Evolutionary conservation across 306 rosid genomes (phyloP).

Genomic region (Bauhinia variegata): DNA sequence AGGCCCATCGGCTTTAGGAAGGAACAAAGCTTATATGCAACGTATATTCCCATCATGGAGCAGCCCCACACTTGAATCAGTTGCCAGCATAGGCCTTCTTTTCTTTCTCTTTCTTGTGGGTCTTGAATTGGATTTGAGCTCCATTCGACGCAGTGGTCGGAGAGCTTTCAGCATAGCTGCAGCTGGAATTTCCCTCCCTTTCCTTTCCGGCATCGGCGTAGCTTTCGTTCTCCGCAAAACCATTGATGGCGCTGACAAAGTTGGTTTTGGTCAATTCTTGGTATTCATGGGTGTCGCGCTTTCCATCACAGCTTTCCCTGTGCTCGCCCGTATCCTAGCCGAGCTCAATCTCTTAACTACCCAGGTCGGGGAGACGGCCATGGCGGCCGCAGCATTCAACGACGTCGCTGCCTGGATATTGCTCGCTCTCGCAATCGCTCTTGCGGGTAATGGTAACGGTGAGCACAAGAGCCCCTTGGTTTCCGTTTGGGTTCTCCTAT

Average conservation of each 20-base stretch:
- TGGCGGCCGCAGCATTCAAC: constrained; percentile 73
- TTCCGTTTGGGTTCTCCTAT: constrained; percentile 73
- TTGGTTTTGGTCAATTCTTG: constrained; percentile 49
- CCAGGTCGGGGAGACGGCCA: constrained; percentile 59
- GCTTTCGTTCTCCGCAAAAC: constrained; percentile 51
- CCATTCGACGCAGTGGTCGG: constrained; percentile 55
- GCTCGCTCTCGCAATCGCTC: constrained; percentile 62
- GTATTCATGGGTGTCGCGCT: constrained; percentile 74
- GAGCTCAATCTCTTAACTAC: constrained; percentile 69
- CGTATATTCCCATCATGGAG: constrained; percentile 60
- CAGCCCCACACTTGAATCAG: constrained; percentile 58
- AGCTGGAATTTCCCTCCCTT: constrained; percentile 62
- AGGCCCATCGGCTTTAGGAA: constrained; percentile 67
- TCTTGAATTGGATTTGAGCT: constrained; percentile 58
- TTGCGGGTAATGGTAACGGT: constrained; percentile 49
- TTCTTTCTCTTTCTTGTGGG: constrained; percentile 70
- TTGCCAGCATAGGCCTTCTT: constrained; percentile 63
- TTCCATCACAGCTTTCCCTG: constrained; percentile 74
- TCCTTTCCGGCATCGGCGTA: constrained; percentile 55
- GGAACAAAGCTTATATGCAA: constrained; percentile 45
- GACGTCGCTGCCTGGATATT: constrained; percentile 73
- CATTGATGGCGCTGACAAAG: constrained; percentile 55
- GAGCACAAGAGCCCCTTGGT: constrained; percentile 55
- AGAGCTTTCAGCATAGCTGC: constrained; percentile 55
- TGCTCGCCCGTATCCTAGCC: constrained; percentile 67